Evolutionary conservation across 2,329 filamentous ascomycete genomes (phyloP).

Genomic region (Exophiala calicioides): DNA sequence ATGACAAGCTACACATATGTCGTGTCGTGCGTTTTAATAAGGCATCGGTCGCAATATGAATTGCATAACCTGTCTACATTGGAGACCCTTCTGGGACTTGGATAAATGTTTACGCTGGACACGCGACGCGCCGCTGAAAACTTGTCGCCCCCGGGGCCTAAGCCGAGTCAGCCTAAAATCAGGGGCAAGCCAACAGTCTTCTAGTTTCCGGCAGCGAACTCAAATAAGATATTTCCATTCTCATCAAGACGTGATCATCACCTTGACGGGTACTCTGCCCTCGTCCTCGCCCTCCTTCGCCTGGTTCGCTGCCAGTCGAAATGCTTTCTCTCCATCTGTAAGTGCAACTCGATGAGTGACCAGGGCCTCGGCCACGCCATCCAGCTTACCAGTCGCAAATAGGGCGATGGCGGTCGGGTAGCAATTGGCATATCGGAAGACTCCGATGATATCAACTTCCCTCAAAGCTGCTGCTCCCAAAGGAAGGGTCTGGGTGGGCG

Average conservation of each 20-base stretch:
- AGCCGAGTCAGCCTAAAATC: too few species aligned
- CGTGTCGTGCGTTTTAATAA: too few species aligned
- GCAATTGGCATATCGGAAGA: constrained; percentile 57
- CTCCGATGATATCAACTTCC: constrained; percentile 60
- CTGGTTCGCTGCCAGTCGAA: constrained; percentile 45
- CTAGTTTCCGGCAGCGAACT: too few species aligned
- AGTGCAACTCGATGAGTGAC: constrained; percentile 56
- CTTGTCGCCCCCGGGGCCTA: too few species aligned
- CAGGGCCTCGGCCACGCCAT: constrained; percentile 52
- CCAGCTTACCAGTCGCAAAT: constrained; percentile 52
- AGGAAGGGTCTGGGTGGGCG: constrained; percentile 55
- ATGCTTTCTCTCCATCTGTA: constrained; percentile 53
- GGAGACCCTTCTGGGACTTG: too few species aligned
- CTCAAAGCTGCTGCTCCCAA: constrained; percentile 57
- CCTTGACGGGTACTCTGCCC: constrained; percentile 56
- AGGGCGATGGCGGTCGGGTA: constrained; percentile 58
- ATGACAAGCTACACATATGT: too few species aligned
- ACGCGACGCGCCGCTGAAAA: too few species aligned
- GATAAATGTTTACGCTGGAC: too few species aligned
- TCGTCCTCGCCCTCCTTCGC: constrained; percentile 54
- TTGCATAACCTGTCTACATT: too few species aligned
- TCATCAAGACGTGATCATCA: constrained; percentile 41
- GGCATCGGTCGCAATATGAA: too few species aligned
- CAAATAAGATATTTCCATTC: not conserved
- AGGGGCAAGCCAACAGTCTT: too few species aligned